Evolutionary conservation across 78 protist species (phyloP), one percentile per base, ranked within the genome.

Genomic region (Capsaspora owczarzaki): DNA sequence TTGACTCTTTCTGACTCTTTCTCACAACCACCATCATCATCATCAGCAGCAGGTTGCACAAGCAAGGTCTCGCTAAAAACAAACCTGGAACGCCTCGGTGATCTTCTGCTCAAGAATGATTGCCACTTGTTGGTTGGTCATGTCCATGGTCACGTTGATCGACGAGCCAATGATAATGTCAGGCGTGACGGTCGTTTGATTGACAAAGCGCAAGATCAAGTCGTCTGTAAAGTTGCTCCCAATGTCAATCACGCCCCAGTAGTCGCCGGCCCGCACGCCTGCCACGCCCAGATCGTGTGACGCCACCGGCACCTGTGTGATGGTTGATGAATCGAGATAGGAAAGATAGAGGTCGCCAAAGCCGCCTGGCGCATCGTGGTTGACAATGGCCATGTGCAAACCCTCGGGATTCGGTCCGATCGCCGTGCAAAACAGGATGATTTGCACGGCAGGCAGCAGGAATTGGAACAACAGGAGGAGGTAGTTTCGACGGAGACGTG

Each of bases 341-440:
- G 66, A 10, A 23, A 79, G 71, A 61, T 40, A 61, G 56, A 49
- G 56, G 56, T 49, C 56, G 56, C n/a, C 66, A 56, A 25, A 56
- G 33, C n/a, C n/a, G n/a, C n/a, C n/a, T n/a, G n/a, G n/a, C n/a
- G 12, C 29, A 56, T 85, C 88, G 25, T 29, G 25, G 70, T 85
- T 85, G 8, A 68, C 66, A 5, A 85, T 47, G 6, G 82, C 88
- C 46, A 85, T 68, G 37, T 40, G 33, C 42, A 85, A 56, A 33
- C 78, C 69, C n/a, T 66, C 70, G 42, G 88, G 88, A 25, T 78
- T 70, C 38, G 63, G 60, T 25, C 88, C 88, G 25, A 85, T 72
- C 4, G 80, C 78, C 0, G 79, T 37, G 44, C 81, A 85, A 41
- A 63, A 85, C 43, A 85, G 78, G 19, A 85, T 42, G 40, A 85